Evolutionary conservation across 768 basidiomycete species (phyloP).

Genomic region (Gymnopilus junonius): DNA sequence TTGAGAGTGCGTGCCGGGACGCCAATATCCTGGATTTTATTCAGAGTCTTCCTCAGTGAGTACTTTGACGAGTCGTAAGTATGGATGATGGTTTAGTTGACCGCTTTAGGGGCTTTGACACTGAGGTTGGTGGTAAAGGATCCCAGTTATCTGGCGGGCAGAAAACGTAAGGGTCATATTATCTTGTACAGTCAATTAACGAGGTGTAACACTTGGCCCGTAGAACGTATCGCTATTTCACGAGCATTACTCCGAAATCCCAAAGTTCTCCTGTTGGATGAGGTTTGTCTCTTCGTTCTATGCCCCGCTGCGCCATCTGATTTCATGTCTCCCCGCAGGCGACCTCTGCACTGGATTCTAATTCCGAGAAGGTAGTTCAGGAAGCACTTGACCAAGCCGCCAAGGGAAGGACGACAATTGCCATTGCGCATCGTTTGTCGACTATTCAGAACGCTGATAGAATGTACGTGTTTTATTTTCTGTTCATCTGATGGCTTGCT

Average conservation of each 20-base stretch:
- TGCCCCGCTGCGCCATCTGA: neutral
- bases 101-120: constrained; percentile 79
- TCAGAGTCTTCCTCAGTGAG: constrained; percentile 76
- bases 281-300: constrained; percentile 37
- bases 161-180: constrained; percentile 58
- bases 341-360: constrained; percentile 88
- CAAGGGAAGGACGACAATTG: constrained; percentile 90
- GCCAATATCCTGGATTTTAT: constrained; percentile 95
- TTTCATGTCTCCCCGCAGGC: constrained; percentile 42
- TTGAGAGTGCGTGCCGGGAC: constrained; percentile 81
- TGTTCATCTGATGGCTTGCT: constrained; percentile 1
- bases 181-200: neutral
- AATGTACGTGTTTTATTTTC: constrained; percentile 64
- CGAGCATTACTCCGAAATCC: constrained; percentile 91
- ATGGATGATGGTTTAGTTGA: neutral
- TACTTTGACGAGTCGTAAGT: constrained; percentile 8
- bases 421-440: constrained; percentile 93
- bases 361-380: constrained; percentile 96
- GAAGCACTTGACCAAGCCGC: constrained; percentile 91
- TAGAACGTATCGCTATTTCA: constrained; percentile 83
- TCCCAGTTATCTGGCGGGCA: constrained; percentile 90
- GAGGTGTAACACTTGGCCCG: constrained; percentile 5
- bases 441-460: constrained; percentile 91
- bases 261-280: constrained; percentile 85
- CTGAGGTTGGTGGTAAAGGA: constrained; percentile 89